Conservation (phyloP, 345 rosid species). For the Syzygium aromaticum region DNA sequence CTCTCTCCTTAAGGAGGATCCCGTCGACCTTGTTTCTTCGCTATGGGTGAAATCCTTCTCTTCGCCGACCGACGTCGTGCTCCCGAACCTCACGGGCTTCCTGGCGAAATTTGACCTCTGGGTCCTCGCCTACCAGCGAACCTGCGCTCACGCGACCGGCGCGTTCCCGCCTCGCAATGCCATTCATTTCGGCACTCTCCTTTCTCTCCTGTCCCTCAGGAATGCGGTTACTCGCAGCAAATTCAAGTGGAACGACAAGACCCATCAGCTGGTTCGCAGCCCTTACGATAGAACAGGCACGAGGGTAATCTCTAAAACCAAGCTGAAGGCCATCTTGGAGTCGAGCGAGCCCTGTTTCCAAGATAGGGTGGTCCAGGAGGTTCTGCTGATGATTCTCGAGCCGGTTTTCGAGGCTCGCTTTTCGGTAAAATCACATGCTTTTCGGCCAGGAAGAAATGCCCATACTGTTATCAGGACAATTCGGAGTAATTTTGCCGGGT, state of each 20-base stretch:
- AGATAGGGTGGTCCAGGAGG: slow-evolving; percentile 89
- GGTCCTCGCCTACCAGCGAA: slow-evolving; percentile 88
- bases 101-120: slow-evolving; percentile 87
- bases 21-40: slow-evolving; percentile 63
- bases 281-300: slow-evolving; percentile 45
- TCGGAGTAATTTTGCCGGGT: slow-evolving; percentile 84
- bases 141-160: slow-evolving; percentile 69
- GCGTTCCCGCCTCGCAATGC: slow-evolving; percentile 89
- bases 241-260: slow-evolving; percentile 74
- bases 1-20: slow-evolving; percentile 75
- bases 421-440: slow-evolving; percentile 60
- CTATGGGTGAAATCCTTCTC: slow-evolving; percentile 95
- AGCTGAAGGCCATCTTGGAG: slow-evolving; percentile 34
- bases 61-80: slow-evolving; percentile 36
- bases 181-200: slow-evolving; percentile 51
- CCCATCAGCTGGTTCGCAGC: slow-evolving; percentile 50
- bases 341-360: slow-evolving; percentile 67
- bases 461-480: slow-evolving; percentile 87
- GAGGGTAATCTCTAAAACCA: slow-evolving; percentile 44
- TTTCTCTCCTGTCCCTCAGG: slow-evolving; percentile 67
- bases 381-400: slow-evolving; percentile 69
- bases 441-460: slow-evolving; percentile 88
- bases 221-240: slow-evolving; percentile 40
- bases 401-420: slow-evolving; percentile 81
- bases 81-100: slow-evolving; percentile 75